Percentiles rank a stretch among this genome's conserved stretches.
Evolutionary conservation across 352 stramenopile species (phyloP).

Genomic region (Thalassiosira hispida): DNA sequence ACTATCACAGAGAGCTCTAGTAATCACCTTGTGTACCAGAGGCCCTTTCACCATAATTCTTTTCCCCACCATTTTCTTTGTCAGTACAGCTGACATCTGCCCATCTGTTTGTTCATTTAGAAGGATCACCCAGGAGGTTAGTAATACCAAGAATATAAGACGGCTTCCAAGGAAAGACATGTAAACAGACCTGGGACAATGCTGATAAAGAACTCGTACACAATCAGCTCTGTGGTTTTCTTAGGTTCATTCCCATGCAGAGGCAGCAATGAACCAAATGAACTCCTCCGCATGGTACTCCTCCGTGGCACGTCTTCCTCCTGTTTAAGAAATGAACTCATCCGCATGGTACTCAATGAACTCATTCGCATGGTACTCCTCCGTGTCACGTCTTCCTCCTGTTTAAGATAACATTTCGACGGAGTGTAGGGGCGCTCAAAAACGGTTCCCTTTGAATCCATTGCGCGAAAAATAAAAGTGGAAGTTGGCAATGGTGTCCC

Average conservation of each 20-base stretch:
- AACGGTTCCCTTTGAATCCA: slow-evolving; percentile 9
- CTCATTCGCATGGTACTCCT: neutral
- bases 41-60: slow-evolving; percentile 24
- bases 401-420: neutral
- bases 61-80: slow-evolving; percentile 18
- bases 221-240: neutral
- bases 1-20: too few relatives aligned
- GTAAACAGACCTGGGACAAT: slow-evolving; percentile 13
- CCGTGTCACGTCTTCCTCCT: neutral
- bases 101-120: too few relatives aligned
- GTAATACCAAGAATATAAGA: too few relatives aligned
- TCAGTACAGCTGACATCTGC: slow-evolving; percentile 13
- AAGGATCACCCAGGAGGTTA: too few relatives aligned
- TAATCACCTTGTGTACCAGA: slow-evolving; percentile 1
- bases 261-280: too few relatives aligned
- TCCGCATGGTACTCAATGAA: neutral
- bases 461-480: slow-evolving; percentile 32
- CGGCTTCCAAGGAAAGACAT: too few relatives aligned
- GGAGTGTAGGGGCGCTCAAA: slow-evolving; percentile 31
- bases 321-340: too few relatives aligned
- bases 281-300: neutral
- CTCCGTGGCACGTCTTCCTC: neutral
- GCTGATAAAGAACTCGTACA: slow-evolving; percentile 39
- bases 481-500: slow-evolving; percentile 29
- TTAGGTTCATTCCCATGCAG: neutral